These are phyloP conservation scores for Dendrobium officinale DNA, from an alignment of 106 monocot species.

Conservation along the genomic window DNA sequence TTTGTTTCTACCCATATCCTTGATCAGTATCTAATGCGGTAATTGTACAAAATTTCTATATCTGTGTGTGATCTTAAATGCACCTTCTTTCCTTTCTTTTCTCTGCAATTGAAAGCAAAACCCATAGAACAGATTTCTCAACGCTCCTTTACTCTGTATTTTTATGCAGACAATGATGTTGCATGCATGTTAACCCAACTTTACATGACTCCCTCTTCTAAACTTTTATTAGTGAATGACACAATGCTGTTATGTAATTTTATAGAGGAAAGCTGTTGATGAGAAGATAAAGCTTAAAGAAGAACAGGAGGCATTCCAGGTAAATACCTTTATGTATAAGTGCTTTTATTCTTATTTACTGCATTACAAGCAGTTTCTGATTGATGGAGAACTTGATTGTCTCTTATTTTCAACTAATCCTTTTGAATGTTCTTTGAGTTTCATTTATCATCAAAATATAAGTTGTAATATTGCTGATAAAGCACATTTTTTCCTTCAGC, in stretches of 20 bases:
- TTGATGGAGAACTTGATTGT: not conserved
- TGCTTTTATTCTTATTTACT: not conserved
- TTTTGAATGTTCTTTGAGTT: not conserved
- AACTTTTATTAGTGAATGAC: too few relatives aligned
- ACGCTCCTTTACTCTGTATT: too few relatives aligned
- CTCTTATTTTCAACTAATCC: not conserved
- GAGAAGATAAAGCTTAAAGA: conserved; percentile 85
- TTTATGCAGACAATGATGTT: too few relatives aligned
- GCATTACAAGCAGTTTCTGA: not conserved
- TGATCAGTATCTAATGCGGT: too few relatives aligned
- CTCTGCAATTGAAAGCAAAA: too few relatives aligned
- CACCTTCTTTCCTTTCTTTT: too few relatives aligned
- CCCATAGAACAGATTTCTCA: too few relatives aligned
- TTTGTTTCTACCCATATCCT: too few relatives aligned
- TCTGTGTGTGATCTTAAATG: too few relatives aligned
- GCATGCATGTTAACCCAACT: too few relatives aligned
- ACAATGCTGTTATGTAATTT: conserved; percentile 3
- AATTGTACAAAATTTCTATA: too few relatives aligned
- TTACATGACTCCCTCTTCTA: too few relatives aligned
- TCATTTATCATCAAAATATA: not conserved
- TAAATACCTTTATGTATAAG: conserved; percentile 11
- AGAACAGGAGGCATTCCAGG: conserved; percentile 81
- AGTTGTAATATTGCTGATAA: not conserved
- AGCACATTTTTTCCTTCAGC: not conserved
- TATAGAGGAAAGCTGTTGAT: conserved; percentile 74